These are phyloP conservation scores for Panaeolus papilionaceus DNA, from an alignment of 768 basidiomycete genomes.

Conservation along the genomic window DNA sequence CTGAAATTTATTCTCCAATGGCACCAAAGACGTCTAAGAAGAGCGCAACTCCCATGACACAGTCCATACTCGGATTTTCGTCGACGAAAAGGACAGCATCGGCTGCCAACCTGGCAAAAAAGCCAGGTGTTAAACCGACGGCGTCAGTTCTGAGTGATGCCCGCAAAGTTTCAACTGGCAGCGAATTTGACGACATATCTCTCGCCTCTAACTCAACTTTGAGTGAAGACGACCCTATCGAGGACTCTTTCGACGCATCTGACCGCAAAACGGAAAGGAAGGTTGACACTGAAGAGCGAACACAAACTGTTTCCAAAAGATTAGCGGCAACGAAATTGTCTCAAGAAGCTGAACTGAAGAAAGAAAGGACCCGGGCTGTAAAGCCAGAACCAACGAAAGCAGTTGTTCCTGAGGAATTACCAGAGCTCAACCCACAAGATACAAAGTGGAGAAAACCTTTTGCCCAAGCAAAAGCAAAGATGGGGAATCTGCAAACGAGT, in stretches of 20 bases:
- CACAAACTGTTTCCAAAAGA: slow-evolving; percentile 12
- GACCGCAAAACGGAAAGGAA: slow-evolving; percentile 29
- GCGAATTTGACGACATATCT: slow-evolving; percentile 5
- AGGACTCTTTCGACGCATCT: neutral
- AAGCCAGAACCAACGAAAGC: slow-evolving; percentile 4
- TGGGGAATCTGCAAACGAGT: slow-evolving; percentile 67
- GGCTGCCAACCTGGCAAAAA: slow-evolving; percentile 30
- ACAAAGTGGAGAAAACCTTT: slow-evolving; percentile 59
- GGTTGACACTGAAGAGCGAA: slow-evolving; percentile 29
- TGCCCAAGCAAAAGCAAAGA: slow-evolving; percentile 52
- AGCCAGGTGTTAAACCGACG: slow-evolving; percentile 24
- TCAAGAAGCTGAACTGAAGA: slow-evolving; percentile 6
- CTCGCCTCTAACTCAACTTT: neutral
- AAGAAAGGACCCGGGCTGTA: slow-evolving; percentile 1
- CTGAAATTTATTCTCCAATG: neutral
- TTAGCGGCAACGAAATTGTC: slow-evolving; percentile 4
- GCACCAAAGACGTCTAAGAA: slow-evolving; percentile 10
- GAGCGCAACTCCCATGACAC: slow-evolving; percentile 38
- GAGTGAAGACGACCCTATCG: slow-evolving; percentile 7
- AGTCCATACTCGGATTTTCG: slow-evolving; percentile 51
- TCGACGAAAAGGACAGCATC: slow-evolving; percentile 52
- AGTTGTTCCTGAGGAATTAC: slow-evolving; percentile 20
- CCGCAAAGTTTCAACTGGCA: slow-evolving; percentile 20
- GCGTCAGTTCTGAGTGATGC: slow-evolving; percentile 18
- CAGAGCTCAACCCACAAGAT: slow-evolving; percentile 55